Base-by-base conservation (phyloP, 495 filamentous ascomycete genomes). In the Hypomontagnella monticulosa region DNA sequence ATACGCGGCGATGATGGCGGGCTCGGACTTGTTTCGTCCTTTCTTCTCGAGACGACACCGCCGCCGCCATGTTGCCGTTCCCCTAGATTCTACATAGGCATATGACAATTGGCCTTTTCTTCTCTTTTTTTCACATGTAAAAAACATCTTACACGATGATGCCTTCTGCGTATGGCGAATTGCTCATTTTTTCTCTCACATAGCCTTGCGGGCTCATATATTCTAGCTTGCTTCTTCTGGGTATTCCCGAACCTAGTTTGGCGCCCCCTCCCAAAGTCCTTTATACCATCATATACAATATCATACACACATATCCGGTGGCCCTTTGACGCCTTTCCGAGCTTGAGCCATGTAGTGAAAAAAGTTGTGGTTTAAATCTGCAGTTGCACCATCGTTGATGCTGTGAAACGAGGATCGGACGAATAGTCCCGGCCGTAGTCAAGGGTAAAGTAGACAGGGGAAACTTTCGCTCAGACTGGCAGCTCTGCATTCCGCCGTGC, bases 401-500 rank as follows among this genome's bases (percentile, higher is more conserved):
- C 27, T 16, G 34, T 53, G 10, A 40, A 51, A 37, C 34, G 20
- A 6, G 16, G 33, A 37, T 8, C n/a, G 36, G 30, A 54, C 6
- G 23, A 27, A 27, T 27, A 27, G 23, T 27, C 23, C 23, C 23
- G 30, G 7, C 11, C 12, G n/a, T 58, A 30, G 44, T 48, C n/a
- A 30, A 34, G 48, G 16, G 12, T 44, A 59, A 59, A 47, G 46
- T 33, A 32, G 36, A 19, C 20, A n/a, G 38, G 20, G 11, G 30
- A 1, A 16, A 27, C 20, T 4, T 11, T 30, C 7, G 6, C 44
- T 81, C 69, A 90, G 56, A 95, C 92, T 55, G 90, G 92, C 73
- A 93, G 76, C 74, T 93, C 91, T 16, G 86, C 84, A 72, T 92
- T 93, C 70, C 90, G 84, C 63, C 87, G 79, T 12, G 78, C 52